Evolutionary conservation across 257 asterid genomes (phyloP).

Genomic region (Misopates orontium): DNA sequence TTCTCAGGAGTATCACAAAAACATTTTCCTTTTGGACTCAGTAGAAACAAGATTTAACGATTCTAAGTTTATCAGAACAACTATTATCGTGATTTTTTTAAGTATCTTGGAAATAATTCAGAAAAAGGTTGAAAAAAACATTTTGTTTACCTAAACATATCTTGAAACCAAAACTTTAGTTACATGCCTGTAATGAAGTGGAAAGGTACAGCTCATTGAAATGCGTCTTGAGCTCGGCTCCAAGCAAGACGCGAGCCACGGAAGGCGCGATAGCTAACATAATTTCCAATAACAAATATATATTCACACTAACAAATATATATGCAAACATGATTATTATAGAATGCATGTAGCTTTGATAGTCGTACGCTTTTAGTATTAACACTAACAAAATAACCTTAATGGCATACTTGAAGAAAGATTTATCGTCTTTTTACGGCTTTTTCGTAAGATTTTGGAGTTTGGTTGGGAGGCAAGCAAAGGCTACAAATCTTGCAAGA

Average conservation of each 20-base stretch:
- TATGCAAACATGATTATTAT: constrained; percentile 35
- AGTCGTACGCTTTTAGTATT: constrained; percentile 45
- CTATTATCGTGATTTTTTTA: too few relatives aligned
- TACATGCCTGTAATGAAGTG: constrained; percentile 63
- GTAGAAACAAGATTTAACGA: too few relatives aligned
- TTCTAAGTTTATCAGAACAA: too few relatives aligned
- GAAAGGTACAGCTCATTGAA: constrained; percentile 74
- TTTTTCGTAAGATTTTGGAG: too few relatives aligned
- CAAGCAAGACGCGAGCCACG: constrained; percentile 48
- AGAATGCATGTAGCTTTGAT: constrained; percentile 36
- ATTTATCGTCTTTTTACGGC: not conserved
- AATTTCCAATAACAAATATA: constrained; percentile 58
- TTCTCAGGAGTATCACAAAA: too few relatives aligned
- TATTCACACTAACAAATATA: too few relatives aligned
- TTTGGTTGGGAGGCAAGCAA: constrained; percentile 44
- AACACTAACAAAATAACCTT: constrained; percentile 49
- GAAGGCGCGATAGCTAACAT: constrained; percentile 51
- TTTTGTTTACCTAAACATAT: too few relatives aligned
- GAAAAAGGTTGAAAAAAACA: too few relatives aligned
- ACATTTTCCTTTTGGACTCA: too few relatives aligned
- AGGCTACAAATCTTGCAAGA: constrained; percentile 25
- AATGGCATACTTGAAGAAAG: constrained; percentile 38
- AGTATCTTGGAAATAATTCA: too few relatives aligned
- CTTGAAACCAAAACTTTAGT: too few relatives aligned
- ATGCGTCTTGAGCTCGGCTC: constrained; percentile 81